phyloP scores from a whole-genome alignment of 1,139 yeast genomes.

The Lodderomyces jiufengensis region DNA sequence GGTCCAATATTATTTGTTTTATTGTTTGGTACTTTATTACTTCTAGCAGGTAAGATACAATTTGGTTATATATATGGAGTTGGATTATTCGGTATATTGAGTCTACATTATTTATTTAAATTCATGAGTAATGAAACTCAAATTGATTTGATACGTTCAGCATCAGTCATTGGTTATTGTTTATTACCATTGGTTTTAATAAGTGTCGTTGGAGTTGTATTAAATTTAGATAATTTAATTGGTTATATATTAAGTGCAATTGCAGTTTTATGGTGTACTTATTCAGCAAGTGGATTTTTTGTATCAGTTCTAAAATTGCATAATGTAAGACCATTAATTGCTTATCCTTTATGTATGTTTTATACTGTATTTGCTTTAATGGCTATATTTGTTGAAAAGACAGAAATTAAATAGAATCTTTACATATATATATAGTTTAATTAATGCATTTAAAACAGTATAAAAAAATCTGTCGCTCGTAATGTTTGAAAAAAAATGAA shows the following conservation, averaged over 20 bases:
- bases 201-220: conserved; percentile 69
- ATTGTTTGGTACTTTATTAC: conserved; percentile 77
- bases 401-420: conserved; percentile 11
- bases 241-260: conserved; percentile 72
- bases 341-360: conserved; percentile 89
- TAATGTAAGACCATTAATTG: conserved; percentile 85
- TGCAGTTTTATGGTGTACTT: conserved; percentile 91
- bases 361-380: conserved; percentile 93
- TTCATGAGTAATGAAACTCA: conserved; percentile 66
- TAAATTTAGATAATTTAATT: conserved; percentile 63
- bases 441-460: too few relatives aligned
- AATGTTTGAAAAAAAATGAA: not conserved
- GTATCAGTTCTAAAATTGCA: conserved; percentile 80
- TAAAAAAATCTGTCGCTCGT: not conserved
- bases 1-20: conserved; percentile 92
- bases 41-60: conserved; percentile 88
- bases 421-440: not conserved
- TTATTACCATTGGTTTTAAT: conserved; percentile 82
- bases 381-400: conserved; percentile 81
- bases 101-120: conserved; percentile 80
- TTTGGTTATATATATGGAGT: conserved; percentile 97
- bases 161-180: conserved; percentile 93
- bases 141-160: conserved; percentile 71
- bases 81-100: conserved; percentile 84
- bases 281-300: conserved; percentile 90